Base-by-base conservation (phyloP, 257 asterid species). In the Sherardia arvensis region DNA sequence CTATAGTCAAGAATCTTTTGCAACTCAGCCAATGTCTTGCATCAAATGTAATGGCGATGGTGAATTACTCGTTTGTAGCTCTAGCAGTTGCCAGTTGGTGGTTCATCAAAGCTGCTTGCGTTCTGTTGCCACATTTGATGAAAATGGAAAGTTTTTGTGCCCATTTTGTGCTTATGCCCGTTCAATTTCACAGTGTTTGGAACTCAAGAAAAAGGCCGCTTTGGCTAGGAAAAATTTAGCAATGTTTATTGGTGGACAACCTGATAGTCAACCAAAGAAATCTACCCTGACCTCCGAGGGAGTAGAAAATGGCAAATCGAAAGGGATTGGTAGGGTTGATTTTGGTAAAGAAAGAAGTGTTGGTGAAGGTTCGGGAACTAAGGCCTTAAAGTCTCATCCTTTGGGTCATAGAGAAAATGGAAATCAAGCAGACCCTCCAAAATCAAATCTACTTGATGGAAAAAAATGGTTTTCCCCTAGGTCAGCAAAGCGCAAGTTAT, bases 121-220 rank as follows among this genome's bases (percentile, higher is more conserved):
- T 66, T 77, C 86, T 53, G 78, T 74, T 36, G 71, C 71, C 34
- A 69, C 63, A 68, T 81, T 82, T 71, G 79, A 78, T 67, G 53
- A 71, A 60, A 62, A 45, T 22, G 92, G 80, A 57, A 66, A 69
- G 55, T 87, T 85, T 68, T 81, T 70, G 53, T 75, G 97, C 79
- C 95, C 91, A 3, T 87, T 87, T 74, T 90, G 97, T 81, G 82
- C 87, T 63, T 85, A 82, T 72, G 79, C 86, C 67, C 85, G 54
- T 60, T 83, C 97, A 62, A 68, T 90, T 55, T 76, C 84, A 14
- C 75, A 75, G 72, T 79, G 68, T 75, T 32, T 66, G 64, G 81
- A 82, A 67, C 57, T 47, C 59, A 84, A 82, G 86, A 70, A 65
- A 62, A 77, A 75, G 61, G 69, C 66, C 53, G 70, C 87, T 47